Conservation (phyloP, 306 rosid species). For the Fragaria nilgerrensis region DNA sequence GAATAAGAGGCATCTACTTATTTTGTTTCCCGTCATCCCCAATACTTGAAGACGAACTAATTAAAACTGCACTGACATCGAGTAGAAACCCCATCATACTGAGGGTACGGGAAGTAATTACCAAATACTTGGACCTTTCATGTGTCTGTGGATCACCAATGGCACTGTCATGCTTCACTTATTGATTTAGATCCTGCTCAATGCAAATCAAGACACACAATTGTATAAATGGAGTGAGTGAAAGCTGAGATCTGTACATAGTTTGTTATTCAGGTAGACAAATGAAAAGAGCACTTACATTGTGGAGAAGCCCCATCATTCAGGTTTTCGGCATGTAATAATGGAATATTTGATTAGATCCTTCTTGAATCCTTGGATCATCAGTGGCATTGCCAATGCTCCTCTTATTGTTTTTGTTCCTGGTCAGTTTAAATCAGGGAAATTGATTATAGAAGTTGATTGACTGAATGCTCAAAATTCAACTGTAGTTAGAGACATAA, state of each 20-base stretch:
- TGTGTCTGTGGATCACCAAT: not conserved
- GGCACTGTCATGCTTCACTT: not conserved
- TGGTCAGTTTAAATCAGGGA: slow-evolving; percentile 19
- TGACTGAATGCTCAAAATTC: not conserved
- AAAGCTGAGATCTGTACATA: not conserved
- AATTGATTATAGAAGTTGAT: not conserved
- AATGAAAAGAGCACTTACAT: not conserved
- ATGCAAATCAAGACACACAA: not conserved
- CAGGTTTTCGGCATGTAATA: slow-evolving; percentile 72
- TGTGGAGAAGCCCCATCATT: not conserved
- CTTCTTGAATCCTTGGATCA: slow-evolving; percentile 85
- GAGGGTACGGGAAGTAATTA: not conserved
- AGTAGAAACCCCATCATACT: not conserved
- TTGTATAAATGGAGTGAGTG: not conserved
- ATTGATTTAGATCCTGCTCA: not conserved
- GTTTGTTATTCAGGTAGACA: not conserved
- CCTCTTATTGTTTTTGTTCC: slow-evolving; percentile 77
- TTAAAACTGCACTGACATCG: not conserved
- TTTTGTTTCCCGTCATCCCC: not conserved
- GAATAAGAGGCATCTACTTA: not conserved
- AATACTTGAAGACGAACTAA: not conserved
- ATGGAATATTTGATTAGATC: slow-evolving; percentile 73
- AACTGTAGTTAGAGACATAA: not conserved
- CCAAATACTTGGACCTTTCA: not conserved
- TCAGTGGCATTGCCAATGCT: slow-evolving; percentile 90